Base-by-base conservation (phyloP, 106 monocot species). In the Agapanthus africanus region DNA sequence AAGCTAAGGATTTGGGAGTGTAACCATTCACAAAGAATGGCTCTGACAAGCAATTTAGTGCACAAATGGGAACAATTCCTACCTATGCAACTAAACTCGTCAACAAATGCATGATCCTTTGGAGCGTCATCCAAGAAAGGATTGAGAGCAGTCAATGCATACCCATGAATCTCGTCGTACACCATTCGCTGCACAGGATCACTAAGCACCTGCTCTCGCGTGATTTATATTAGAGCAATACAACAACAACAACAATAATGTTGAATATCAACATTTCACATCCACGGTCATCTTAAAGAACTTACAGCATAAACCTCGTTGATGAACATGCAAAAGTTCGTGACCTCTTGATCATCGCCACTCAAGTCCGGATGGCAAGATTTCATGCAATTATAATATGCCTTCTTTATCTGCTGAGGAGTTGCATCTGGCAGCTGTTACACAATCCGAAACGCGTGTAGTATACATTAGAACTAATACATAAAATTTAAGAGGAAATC, bases 31-130 rank as follows among this genome's bases (percentile, higher is more conserved):
- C 56, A 9, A 56, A 16, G 1, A 28, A 11, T 5, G 26, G 3
- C 13, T 30, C 26, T 16, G 26, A 56, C 1, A 10, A 56, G 30
- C 14, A 56, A 56, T 19, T 36, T 36, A 61, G 15, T 61, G 16
- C 4, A 51, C 36, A 59, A 5, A 13, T 23, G 0, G 28, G 32
- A 40, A 7, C n/a, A 34, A 39, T 27, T 9, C 52, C 66, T 84
- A 97, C 95, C 97, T 84, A 97, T 97, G 79, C 97, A 97, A 74
- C 92, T 87, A 70, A 97, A 97, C 71, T 97, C 97, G 65, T 97
- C 97, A 38, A 97, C 97, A 82, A 97, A 97, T 23, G 82, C 80
- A 75, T 97, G 89, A 71, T 97, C 97, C 72, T 63, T 89, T 42
- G 86, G 47, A 57, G 78, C 65, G 67, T 88, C 88, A 63, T 90